Percentiles rank a stretch among this genome's conserved stretches.
phyloP scores from a whole-genome alignment of 208 protist species.

The Trypanosoma lewisi region DNA sequence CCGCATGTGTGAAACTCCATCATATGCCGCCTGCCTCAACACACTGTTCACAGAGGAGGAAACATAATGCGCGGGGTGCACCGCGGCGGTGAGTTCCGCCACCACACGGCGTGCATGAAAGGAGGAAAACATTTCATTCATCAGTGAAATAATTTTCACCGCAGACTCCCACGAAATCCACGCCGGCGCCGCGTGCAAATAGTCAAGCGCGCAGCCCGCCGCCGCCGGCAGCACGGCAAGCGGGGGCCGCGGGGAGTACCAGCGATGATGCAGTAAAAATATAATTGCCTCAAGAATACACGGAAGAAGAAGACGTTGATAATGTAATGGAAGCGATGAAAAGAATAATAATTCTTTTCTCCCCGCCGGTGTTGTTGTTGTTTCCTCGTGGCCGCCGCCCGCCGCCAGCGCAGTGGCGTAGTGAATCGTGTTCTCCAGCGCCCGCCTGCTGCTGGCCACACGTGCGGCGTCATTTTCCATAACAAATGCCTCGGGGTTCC shows the following conservation, averaged over 20 bases:
- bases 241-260: neutral
- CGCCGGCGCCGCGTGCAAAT: neutral
- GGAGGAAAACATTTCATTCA: conserved; percentile 3
- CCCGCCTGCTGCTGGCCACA: too few relatives aligned
- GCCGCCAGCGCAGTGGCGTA: neutral
- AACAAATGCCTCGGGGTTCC: conserved; percentile 14
- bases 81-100: neutral
- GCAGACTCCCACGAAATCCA: neutral
- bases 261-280: conserved; percentile 12
- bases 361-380: too few relatives aligned
- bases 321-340: neutral
- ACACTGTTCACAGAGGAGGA: conserved; percentile 9
- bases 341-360: too few relatives aligned
- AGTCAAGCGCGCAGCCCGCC: neutral
- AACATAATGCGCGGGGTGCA: neutral
- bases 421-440: neutral
- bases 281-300: conserved; percentile 10
- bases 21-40: conserved; percentile 8
- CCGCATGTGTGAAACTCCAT: neutral
- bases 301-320: conserved; percentile 8
- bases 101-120: conserved; percentile 13
- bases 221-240: conserved; percentile 9
- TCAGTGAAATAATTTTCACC: neutral
- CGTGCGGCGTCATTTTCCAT: conserved; percentile 5
- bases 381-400: neutral